These are phyloP conservation scores for Trichomonas gallinae DNA, from an alignment of 208 protist species.

Conservation along the genomic window DNA sequence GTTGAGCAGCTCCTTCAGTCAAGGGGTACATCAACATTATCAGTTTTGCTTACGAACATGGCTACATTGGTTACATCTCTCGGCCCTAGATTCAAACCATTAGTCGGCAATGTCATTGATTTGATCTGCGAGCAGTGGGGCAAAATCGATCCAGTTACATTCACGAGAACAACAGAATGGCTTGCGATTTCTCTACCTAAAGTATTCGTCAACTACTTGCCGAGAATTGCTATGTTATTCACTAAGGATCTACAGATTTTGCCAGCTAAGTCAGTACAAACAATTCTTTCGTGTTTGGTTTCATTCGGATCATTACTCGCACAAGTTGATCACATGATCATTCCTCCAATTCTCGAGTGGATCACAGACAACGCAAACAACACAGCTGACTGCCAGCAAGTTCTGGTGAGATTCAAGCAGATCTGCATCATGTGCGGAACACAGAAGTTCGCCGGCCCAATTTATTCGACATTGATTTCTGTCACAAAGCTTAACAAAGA, in stretches of 20 bases:
- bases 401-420: background rate
- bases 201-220: background rate
- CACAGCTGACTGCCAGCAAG: background rate
- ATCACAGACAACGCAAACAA: background rate
- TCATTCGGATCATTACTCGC: background rate
- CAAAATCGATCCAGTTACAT: background rate
- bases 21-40: background rate
- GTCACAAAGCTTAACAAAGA: background rate
- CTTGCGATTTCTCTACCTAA: background rate
- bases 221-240: background rate
- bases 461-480: background rate
- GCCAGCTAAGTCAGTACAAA: background rate
- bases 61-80: background rate
- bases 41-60: background rate
- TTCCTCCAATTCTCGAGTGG: background rate
- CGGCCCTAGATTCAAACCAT: background rate
- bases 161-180: background rate
- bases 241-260: background rate
- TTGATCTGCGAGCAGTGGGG: background rate
- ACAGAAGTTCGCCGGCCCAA: background rate
- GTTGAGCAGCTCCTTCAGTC: background rate
- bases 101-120: background rate
- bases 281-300: background rate
- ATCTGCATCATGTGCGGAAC: background rate
- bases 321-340: background rate